Conservation (phyloP, 345 rosid genomes). For the Salix caprea region DNA sequence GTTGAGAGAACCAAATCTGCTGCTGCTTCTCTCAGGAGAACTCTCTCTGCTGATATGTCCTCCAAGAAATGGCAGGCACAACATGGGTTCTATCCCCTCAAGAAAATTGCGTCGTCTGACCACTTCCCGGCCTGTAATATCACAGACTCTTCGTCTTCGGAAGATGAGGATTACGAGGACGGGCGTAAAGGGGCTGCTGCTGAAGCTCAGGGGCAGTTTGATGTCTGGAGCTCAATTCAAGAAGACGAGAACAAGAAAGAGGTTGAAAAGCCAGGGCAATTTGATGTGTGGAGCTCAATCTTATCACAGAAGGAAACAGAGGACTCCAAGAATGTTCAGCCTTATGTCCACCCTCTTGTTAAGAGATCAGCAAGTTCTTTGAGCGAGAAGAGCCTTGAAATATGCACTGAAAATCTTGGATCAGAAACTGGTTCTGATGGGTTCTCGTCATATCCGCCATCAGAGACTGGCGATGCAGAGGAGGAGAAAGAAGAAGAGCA, state of each 20-base stretch:
- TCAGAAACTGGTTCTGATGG: slow-evolving; percentile 92
- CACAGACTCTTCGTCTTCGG: slow-evolving; percentile 24
- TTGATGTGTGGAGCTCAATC: slow-evolving; percentile 64
- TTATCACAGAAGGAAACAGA: slow-evolving; percentile 41
- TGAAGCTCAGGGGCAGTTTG: slow-evolving; percentile 20
- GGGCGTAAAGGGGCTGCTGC: slow-evolving; percentile 9
- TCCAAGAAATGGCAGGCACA: slow-evolving; percentile 63
- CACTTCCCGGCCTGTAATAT: slow-evolving; percentile 27
- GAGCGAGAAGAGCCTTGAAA: slow-evolving; percentile 67
- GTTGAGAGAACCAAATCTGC: slow-evolving; percentile 30
- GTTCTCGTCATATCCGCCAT: slow-evolving; percentile 57
- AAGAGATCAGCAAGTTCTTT: slow-evolving; percentile 59
- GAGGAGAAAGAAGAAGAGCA: slow-evolving; percentile 36
- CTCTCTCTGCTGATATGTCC: slow-evolving; percentile 84
- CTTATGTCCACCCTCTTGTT: slow-evolving; percentile 71
- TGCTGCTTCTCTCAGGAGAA: slow-evolving; percentile 56
- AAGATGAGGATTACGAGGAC: slow-evolving; percentile 19
- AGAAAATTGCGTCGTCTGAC: slow-evolving; percentile 55
- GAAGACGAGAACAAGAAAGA: slow-evolving; percentile 33
- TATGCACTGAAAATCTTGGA: slow-evolving; percentile 99
- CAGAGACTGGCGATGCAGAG: slow-evolving; percentile 49
- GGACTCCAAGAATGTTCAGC: slow-evolving; percentile 37
- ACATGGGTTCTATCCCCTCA: slow-evolving; percentile 45
- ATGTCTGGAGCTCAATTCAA: slow-evolving; percentile 53
- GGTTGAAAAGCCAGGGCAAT: slow-evolving; percentile 27